Conservation (phyloP, 768 basidiomycete species). For the Daedalea quercina region DNA sequence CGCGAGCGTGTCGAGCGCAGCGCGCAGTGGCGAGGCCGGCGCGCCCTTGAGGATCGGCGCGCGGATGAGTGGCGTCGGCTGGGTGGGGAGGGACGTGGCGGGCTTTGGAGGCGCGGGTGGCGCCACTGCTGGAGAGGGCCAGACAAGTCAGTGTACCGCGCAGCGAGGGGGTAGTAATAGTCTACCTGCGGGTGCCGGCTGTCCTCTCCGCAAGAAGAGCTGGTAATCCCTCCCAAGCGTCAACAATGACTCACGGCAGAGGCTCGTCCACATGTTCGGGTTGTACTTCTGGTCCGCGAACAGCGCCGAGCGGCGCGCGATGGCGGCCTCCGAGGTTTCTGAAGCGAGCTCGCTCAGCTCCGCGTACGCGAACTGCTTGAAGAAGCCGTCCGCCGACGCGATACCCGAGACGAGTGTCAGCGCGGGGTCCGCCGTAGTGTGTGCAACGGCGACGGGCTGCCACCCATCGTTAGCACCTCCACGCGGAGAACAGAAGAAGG, state of each 20-base stretch:
- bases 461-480: neutral
- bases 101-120: constrained; percentile 22
- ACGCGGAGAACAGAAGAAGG: neutral
- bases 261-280: constrained; percentile 55
- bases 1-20: constrained; percentile 49
- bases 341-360: constrained; percentile 50
- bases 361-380: constrained; percentile 59
- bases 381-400: constrained; percentile 42
- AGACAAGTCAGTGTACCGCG: constrained; percentile 1
- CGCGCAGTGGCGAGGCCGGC: constrained; percentile 41
- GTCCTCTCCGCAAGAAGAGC: constrained; percentile 52
- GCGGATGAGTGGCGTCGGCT: constrained; percentile 28
- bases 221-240: constrained; percentile 67
- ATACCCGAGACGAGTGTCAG: constrained; percentile 58
- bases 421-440: constrained; percentile 42
- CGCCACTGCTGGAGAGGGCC: constrained; percentile 16
- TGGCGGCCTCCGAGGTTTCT: constrained; percentile 33
- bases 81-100: constrained; percentile 32
- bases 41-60: constrained; percentile 40
- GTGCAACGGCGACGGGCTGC: constrained; percentile 43
- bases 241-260: constrained; percentile 53
- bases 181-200: constrained; percentile 25
- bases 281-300: constrained; percentile 66
- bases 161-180: neutral
- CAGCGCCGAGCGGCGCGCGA: constrained; percentile 43